Percentiles rank a stretch among this genome's conserved stretches.
Evolutionary conservation across 1,284 basidiomycete species (phyloP).

Genomic region (Pterulicium gracile): DNA sequence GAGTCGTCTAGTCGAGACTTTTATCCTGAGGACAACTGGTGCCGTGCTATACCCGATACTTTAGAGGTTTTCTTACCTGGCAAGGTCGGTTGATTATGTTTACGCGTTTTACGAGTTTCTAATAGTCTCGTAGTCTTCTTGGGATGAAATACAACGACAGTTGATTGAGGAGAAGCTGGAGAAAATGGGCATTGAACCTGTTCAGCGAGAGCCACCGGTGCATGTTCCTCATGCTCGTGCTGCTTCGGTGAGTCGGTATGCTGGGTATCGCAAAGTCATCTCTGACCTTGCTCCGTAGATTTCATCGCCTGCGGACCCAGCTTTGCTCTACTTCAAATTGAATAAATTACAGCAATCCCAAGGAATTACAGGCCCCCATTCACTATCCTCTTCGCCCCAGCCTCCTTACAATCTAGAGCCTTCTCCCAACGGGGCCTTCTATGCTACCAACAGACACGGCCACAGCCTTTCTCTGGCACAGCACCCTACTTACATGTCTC

Average conservation of each 20-base stretch:
- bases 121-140: conserved; percentile 37
- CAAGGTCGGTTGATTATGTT: conserved; percentile 36
- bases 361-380: conserved; percentile 37
- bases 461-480: conserved; percentile 63
- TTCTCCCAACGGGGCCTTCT: conserved; percentile 36
- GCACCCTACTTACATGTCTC: conserved; percentile 26
- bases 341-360: conserved; percentile 74
- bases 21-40: conserved; percentile 54
- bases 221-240: conserved; percentile 67
- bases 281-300: conserved; percentile 38
- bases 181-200: conserved; percentile 58
- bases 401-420: conserved; percentile 38
- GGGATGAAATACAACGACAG: conserved; percentile 58
- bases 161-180: conserved; percentile 72
- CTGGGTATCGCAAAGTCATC: conserved; percentile 8
- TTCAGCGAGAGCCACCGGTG: conserved; percentile 36
- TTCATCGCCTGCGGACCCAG: conserved; percentile 76
- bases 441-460: conserved; percentile 43
- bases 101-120: conserved; percentile 4
- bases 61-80: conserved; percentile 77
- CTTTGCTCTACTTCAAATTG: conserved; percentile 65
- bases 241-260: conserved; percentile 48
- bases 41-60: conserved; percentile 42
- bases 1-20: conserved; percentile 40
- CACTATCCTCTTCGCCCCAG: conserved; percentile 53